Base-by-base conservation (phyloP, 352 stramenopile species). In the Phytophthora citrophthora region DNA sequence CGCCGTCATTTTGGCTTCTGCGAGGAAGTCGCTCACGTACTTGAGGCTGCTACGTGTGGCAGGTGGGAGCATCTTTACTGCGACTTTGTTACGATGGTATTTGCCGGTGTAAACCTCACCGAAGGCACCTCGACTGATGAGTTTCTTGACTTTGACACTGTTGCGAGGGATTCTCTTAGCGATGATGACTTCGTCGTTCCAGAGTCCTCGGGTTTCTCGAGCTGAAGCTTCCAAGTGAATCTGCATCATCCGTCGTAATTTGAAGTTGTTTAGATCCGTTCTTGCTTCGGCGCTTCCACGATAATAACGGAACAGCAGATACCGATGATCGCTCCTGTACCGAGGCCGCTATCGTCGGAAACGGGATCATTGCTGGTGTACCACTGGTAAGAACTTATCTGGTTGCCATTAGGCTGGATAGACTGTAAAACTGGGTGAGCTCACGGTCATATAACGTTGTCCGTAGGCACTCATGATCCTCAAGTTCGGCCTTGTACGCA, bases 1-100 rank as follows among this genome's bases (percentile, higher is more conserved):
- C 0, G 70, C 61, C 34, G 77, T 72, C 13, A 77, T 41, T 32
- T 76, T 77, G 12, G 79, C 68, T 26, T 88, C 79, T 1, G 39
- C 40, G 5, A 80, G 43, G 31, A 86, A 81, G 1, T 54, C 41
- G n/a, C 74, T 64, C 5, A 82, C 70, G 16, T 78, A 43, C 16
- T 68, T 49, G 16, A 68, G 20, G 13, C 44, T 52, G n/a, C 12
- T 26, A 9, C 59, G 26, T 10, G 27, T 47, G 6, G n/a, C 15
- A 13, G 16, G 23, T 1, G 34, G 16, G 8, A 64, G 24, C 51
- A 79, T 68, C 41, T 86, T 86, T 51, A 86, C 69, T 0, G 72
- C 74, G 12, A 86, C 71, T 8, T 46, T 8, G 4, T 78, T 36
- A n/a, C 50, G 48, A 11, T 69, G 68, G 54, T 72, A 80, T 11